phyloP scores from a whole-genome alignment of 1,284 basidiomycete genomes.

The Thelephora terrestris region DNA sequence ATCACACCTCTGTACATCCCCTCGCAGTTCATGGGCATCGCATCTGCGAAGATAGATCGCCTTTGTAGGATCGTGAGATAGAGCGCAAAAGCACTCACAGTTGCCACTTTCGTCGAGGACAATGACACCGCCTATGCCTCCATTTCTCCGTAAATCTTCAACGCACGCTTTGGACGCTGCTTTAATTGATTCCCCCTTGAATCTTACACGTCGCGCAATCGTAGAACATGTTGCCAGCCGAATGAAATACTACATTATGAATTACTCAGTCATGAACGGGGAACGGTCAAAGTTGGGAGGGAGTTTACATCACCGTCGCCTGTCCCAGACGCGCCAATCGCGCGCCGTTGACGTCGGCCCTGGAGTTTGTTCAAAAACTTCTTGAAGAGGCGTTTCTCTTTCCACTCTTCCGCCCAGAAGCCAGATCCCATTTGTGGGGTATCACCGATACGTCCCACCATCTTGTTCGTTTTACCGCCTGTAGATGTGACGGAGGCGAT shows the following conservation, averaged over 20 bases:
- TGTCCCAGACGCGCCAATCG: conserved; percentile 72
- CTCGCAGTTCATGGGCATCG: conserved; percentile 60
- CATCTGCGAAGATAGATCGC: conserved; percentile 29
- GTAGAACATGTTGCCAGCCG: conserved; percentile 56
- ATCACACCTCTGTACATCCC: conserved; percentile 80
- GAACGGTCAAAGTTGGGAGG: background rate
- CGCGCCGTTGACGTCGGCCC: conserved; percentile 28
- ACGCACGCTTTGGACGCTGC: conserved; percentile 47
- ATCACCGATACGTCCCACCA: conserved; percentile 72
- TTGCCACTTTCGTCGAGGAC: conserved; percentile 56
- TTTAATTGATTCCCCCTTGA: conserved; percentile 43
- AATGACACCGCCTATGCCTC: conserved; percentile 63
- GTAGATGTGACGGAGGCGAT: conserved; percentile 69
- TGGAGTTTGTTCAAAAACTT: conserved; percentile 31
- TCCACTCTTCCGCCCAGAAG: conserved; percentile 79
- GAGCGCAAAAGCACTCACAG: conserved; percentile 27
- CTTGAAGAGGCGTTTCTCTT: conserved; percentile 26
- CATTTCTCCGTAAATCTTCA: conserved; percentile 41
- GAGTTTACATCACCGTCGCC: conserved; percentile 67
- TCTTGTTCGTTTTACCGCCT: conserved; percentile 75
- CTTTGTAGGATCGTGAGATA: background rate
- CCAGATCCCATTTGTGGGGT: conserved; percentile 71
- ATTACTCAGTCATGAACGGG: background rate
- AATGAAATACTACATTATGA: conserved; percentile 58
- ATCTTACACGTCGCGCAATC: conserved; percentile 58